Conservation (phyloP, 2,329 filamentous ascomycete genomes). For the Colletotrichum tofieldiae region DNA sequence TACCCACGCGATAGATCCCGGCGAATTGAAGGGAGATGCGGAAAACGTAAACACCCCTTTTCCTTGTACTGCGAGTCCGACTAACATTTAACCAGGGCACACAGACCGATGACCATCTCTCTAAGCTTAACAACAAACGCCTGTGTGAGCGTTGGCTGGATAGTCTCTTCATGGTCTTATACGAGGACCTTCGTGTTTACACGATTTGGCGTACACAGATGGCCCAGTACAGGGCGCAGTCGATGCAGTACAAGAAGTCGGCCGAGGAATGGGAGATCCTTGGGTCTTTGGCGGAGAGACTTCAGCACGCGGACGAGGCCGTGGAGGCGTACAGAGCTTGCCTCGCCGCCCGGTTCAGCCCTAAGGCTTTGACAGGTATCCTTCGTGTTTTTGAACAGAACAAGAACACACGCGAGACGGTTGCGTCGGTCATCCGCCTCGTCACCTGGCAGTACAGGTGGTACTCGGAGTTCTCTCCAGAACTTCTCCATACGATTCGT, state of each 20-base stretch:
- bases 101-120: slow-evolving; percentile 80
- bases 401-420: slow-evolving; percentile 84
- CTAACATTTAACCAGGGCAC: slow-evolving; percentile 64
- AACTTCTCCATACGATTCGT: slow-evolving; percentile 88
- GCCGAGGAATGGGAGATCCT: slow-evolving; percentile 99
- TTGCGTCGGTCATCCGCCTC: slow-evolving; percentile 89
- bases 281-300: slow-evolving; percentile 89
- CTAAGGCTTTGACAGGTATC: slow-evolving; percentile 91
- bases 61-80: not conserved
- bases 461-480: slow-evolving; percentile 99
- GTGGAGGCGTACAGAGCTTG: slow-evolving; percentile 95
- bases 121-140: slow-evolving; percentile 96
- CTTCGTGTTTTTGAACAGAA: slow-evolving; percentile 83
- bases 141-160: slow-evolving; percentile 98
- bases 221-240: slow-evolving; percentile 93
- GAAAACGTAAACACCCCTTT: slow-evolving; percentile 72
- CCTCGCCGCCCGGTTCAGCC: slow-evolving; percentile 89
- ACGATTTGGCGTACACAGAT: slow-evolving; percentile 99
- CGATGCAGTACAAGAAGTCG: slow-evolving; percentile 96
- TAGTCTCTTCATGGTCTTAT: slow-evolving; percentile 99
- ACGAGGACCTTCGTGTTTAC: slow-evolving; percentile 97
- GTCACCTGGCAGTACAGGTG: slow-evolving; percentile 99
- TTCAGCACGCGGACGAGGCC: slow-evolving; percentile 93
- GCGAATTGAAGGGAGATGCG: slow-evolving; percentile 81
- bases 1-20: slow-evolving; percentile 82